A percentile compares a stretch with the other conserved stretches of the same genome.
Evolutionary conservation across 331 rosid species (phyloP).

Genomic region (Stylosanthes scabra): DNA sequence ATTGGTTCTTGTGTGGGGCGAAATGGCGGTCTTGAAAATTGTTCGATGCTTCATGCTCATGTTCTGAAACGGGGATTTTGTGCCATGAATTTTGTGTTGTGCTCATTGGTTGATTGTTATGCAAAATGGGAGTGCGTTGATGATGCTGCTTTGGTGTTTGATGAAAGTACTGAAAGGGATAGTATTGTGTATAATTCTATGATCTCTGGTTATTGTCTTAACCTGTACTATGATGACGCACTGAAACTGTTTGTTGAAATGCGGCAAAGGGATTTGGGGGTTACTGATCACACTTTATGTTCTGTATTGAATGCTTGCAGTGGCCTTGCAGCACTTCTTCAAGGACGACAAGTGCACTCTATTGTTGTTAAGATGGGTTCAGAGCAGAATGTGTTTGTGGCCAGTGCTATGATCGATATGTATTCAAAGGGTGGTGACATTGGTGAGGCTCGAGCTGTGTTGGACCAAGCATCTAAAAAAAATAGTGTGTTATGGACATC

Average conservation of each 20-base stretch:
- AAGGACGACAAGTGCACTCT: constrained; percentile 66
- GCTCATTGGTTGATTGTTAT: constrained; percentile 65
- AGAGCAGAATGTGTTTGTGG: constrained; percentile 60
- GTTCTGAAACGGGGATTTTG: constrained; percentile 56
- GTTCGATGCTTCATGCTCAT: constrained; percentile 59
- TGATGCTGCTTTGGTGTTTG: constrained; percentile 51
- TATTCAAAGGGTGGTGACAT: constrained; percentile 69
- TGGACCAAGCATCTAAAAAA: constrained; percentile 48
- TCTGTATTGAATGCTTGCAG: constrained; percentile 67
- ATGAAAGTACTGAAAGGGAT: constrained; percentile 55
- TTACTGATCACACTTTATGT: constrained; percentile 61
- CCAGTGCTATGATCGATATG: constrained; percentile 72
- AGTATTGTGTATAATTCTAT: constrained; percentile 57
- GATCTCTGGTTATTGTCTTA: constrained; percentile 66
- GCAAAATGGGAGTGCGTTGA: constrained; percentile 51
- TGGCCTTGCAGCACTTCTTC: constrained; percentile 53
- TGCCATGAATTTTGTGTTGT: constrained; percentile 53
- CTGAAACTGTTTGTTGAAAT: constrained; percentile 63
- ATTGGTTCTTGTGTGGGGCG: constrained; percentile 56
- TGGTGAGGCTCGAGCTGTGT: constrained; percentile 53
- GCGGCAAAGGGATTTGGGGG: constrained; percentile 48
- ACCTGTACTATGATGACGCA: constrained; percentile 53
- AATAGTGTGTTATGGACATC: constrained; percentile 62
- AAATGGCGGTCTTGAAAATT: constrained; percentile 41
- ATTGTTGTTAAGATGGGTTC: constrained; percentile 63